These are phyloP conservation scores for Vitis hybrid DNA, from an alignment of 177 flowering plant genomes.

Conservation along the genomic window DNA sequence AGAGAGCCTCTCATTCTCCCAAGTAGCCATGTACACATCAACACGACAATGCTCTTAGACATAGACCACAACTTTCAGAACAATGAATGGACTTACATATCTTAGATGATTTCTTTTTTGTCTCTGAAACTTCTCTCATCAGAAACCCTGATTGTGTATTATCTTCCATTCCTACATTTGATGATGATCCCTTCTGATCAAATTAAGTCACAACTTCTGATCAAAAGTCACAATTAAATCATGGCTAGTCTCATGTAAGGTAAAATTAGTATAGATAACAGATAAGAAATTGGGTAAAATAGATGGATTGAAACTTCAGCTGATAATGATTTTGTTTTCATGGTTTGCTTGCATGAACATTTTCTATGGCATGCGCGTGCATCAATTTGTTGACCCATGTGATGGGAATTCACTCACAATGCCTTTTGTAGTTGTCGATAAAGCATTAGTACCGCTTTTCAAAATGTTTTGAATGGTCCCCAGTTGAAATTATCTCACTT, in stretches of 20 bases:
- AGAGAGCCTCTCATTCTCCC: conserved; percentile 5
- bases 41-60: conserved; percentile 17
- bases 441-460: conserved; percentile 29
- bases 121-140: background rate
- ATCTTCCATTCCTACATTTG: background rate
- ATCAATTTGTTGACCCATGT: conserved; percentile 23
- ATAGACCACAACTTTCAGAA: conserved; percentile 21
- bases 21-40: conserved; percentile 21
- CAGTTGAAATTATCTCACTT: background rate
- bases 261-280: background rate
- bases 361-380: conserved; percentile 7
- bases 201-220: no score
- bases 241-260: background rate
- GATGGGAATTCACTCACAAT: conserved; percentile 18
- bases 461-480: conserved; percentile 17
- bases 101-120: conserved; percentile 7
- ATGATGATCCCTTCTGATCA: background rate
- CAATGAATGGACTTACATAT: conserved; percentile 5
- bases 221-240: no score
- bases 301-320: background rate
- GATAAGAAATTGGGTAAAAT: background rate
- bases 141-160: conserved; percentile 2
- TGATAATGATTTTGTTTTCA: background rate
- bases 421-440: conserved; percentile 34
- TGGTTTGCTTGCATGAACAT: conserved; percentile 3